Base-by-base conservation (phyloP, 2,329 filamentous ascomycete species). In the Westerdykella sp. region DNA sequence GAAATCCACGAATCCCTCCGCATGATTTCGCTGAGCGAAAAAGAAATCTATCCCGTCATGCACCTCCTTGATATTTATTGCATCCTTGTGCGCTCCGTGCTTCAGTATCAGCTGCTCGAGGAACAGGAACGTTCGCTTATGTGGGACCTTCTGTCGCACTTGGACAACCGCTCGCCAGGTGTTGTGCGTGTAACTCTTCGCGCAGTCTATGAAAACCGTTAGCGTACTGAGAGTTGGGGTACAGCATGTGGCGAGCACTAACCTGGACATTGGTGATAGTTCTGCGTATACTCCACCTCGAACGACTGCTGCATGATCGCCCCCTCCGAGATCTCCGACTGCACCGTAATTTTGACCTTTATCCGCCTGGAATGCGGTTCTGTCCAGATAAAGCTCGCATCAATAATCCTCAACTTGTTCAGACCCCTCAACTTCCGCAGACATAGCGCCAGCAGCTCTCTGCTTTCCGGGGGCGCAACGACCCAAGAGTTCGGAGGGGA, bases 31-130 rank as follows among this genome's bases (percentile, higher is more conserved):
- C 45, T 85, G 82, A 0, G 87, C 79, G 62, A 93, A 98, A 76
- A 84, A 98, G 68, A 98, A 98, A 66, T 98, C 93, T 46, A 98
- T 83, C 1, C 93, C 93, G 57, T 96, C 89, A 69, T 90, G 90
- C 22, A 87, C 86, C 70, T 98, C 93, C 66, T 94, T 96, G 71
- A 98, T 98, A 67, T 97, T 98, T 69, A 96, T 90, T 1, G 91
- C 93, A 55, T 98, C 90, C 52, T 81, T 65, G 50, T 66, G 63
- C 4, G 91, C 93, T 43, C 80, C 80, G 66, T 97, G 89, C 74
- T 96, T 97, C 56, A 98, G 75, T 56, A 98, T 95, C 44, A 97
- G 77, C 74, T 98, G 91, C 69, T 97, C 93, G 30, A 97, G 81
- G 63, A 79, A 86, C 45, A 87, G 68, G 67, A 87, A 87, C 1